Base-by-base conservation (phyloP, 306 rosid genomes). In the Aeschynomene evenia region DNA sequence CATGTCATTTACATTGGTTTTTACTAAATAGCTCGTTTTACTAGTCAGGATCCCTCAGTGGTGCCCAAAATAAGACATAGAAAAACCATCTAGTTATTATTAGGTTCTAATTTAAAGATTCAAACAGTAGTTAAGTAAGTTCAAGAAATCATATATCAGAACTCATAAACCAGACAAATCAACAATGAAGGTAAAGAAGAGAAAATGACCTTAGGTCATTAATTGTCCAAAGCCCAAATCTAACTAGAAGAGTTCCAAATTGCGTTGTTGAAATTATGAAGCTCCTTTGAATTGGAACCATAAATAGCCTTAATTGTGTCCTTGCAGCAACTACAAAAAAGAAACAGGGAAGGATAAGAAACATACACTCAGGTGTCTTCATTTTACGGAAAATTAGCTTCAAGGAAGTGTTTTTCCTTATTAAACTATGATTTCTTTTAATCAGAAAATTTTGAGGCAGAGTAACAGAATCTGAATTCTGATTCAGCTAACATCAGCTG, bases 241-340 rank as follows among this genome's bases (percentile, higher is more conserved):
- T 82, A 84, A 66, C 68, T 20, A 40, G 80, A 65, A 61, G 77
- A 43, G 66, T 39, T 76, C 72, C 72, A 75, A 34, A 84, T 73
- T 19, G 90, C 63, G 45, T 66, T 7, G 68, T 90, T 83, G 84
- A 86, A 93, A 81, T 81, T 77, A 36, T 36, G 23, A 58, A 90
- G 80, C 80, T 93, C 98, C 81, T 85, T 77, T 18, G 98, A 90
- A 56, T 78, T 48, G 58, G 89, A 54, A 68, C 98, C 96, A 62
- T 93, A 88, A 76, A 90, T 70, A 53, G 81, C 67, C 70, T 93
- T 90, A 23, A 90, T 93, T 7, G 88, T 83, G 71, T 90, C 96
- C 79, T 84, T 86, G 75, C 97, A 93, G 75, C 79, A 82, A 78
- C 98, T 93, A 81, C 81, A 83, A 67, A 37, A 70, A 55, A 43